Evolutionary conservation across 768 basidiomycete species (phyloP).

Genomic region (Lentinula detonsa): DNA sequence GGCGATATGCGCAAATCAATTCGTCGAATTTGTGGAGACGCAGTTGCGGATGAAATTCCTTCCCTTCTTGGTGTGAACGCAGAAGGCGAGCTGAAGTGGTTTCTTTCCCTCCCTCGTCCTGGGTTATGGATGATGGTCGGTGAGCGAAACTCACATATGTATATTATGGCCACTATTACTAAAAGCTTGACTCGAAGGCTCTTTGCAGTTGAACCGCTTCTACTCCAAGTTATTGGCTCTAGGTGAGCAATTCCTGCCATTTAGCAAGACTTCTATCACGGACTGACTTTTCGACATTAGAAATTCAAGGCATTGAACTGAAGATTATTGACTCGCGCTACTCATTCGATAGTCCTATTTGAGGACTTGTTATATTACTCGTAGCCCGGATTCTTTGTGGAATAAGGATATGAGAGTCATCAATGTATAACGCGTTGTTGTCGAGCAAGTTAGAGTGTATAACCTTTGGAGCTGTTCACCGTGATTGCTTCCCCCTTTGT

Average conservation of each 20-base stretch:
- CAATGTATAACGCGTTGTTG: no score
- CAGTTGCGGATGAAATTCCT: slow-evolving; percentile 29
- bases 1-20: slow-evolving; percentile 20
- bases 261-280: no score
- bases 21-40: slow-evolving; percentile 25
- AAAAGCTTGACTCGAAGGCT: neutral
- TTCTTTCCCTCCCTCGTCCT: slow-evolving; percentile 28
- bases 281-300: neutral
- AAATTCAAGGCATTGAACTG: neutral
- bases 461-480: no score
- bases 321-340: neutral
- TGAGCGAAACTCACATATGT: neutral
- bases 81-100: slow-evolving; percentile 39
- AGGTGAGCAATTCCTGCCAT: neutral
- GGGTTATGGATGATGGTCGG: slow-evolving; percentile 3
- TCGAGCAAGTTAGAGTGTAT: no score
- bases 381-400: no score
- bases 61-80: slow-evolving; percentile 43
- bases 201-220: slow-evolving; percentile 4
- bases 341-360: no score
- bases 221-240: neutral
- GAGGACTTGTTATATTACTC: no score
- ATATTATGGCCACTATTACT: neutral
- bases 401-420: no score
- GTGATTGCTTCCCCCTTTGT: neutral